A percentile compares a stretch with the other conserved stretches of the same genome.
These are phyloP conservation scores for Melanogaster broomeanus DNA, from an alignment of 768 basidiomycete genomes.

Conservation along the genomic window DNA sequence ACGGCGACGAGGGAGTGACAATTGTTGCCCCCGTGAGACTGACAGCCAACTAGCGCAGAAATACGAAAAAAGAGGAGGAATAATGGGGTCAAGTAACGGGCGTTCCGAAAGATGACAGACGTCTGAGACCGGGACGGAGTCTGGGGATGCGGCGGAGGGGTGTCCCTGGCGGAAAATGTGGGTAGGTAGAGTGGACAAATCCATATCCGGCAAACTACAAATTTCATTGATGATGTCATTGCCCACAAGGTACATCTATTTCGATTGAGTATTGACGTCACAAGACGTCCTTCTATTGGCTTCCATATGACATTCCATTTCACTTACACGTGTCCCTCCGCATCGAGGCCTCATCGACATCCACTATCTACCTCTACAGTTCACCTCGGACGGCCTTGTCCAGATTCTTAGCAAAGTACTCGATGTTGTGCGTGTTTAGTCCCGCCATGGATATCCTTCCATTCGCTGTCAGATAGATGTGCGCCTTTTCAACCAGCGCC, in stretches of 20 bases:
- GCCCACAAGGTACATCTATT: constrained; percentile 19
- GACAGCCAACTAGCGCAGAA: too few species aligned
- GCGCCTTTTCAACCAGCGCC: constrained; percentile 67
- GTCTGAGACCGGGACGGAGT: constrained; percentile 4
- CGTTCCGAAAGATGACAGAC: constrained; percentile 9
- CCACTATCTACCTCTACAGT: constrained; percentile 25
- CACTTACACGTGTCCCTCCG: background rate
- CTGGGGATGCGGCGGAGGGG: too few species aligned
- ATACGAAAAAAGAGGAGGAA: background rate
- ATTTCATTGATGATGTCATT: constrained; percentile 38
- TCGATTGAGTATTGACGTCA: too few species aligned
- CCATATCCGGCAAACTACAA: constrained; percentile 27
- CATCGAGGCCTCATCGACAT: background rate
- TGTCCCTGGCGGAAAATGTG: too few species aligned
- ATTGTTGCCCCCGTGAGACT: too few species aligned
- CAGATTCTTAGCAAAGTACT: constrained; percentile 69
- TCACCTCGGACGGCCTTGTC: constrained; percentile 64
- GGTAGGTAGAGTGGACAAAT: constrained; percentile 1
- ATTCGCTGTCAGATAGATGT: constrained; percentile 84
- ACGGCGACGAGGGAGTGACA: constrained; percentile 18
- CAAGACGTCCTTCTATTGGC: constrained; percentile 4
- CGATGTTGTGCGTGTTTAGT: constrained; percentile 77
- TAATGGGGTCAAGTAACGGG: background rate
- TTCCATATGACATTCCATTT: constrained; percentile 13
- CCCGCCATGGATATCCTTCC: constrained; percentile 96